Evolutionary conservation across 257 asterid species (phyloP).

Genomic region (Paulownia fortunei): DNA sequence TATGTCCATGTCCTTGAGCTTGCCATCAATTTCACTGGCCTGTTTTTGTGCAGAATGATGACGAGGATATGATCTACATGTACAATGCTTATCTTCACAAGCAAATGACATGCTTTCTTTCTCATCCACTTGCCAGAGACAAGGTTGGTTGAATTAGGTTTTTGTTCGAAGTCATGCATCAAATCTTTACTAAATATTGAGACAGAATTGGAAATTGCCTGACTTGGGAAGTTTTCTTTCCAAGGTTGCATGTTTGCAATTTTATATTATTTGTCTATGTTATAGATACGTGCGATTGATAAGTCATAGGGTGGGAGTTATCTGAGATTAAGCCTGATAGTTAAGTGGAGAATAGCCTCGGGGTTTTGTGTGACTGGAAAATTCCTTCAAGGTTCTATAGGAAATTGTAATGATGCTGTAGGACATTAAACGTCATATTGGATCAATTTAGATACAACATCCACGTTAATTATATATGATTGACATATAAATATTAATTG

Average conservation of each 20-base stretch:
- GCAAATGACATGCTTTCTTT: slow-evolving; percentile 82
- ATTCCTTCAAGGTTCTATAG: not conserved
- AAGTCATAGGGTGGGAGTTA: slow-evolving; percentile 8
- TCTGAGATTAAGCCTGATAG: not conserved
- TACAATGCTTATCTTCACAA: slow-evolving; percentile 95
- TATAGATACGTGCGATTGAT: slow-evolving; percentile 8
- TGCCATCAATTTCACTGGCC: slow-evolving; percentile 28
- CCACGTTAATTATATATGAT: not conserved
- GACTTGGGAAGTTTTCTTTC: not conserved
- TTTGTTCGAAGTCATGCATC: slow-evolving; percentile 24
- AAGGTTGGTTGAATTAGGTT: slow-evolving; percentile 64
- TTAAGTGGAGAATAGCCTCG: not conserved
- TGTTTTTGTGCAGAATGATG: slow-evolving; percentile 77
- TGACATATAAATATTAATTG: not conserved
- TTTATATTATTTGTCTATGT: slow-evolving; percentile 16
- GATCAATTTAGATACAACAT: not conserved
- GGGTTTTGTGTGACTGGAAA: not conserved
- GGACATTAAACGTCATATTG: not conserved
- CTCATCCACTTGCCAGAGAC: slow-evolving; percentile 87
- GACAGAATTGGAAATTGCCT: slow-evolving; percentile 6
- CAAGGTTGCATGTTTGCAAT: not conserved
- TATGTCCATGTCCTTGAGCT: slow-evolving; percentile 27
- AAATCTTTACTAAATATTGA: not conserved
- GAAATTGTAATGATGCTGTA: not conserved
- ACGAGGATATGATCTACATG: slow-evolving; percentile 88